Evolutionary conservation across 148 eudicot genomes (phyloP).

Genomic region (Polygonum maritimum): DNA sequence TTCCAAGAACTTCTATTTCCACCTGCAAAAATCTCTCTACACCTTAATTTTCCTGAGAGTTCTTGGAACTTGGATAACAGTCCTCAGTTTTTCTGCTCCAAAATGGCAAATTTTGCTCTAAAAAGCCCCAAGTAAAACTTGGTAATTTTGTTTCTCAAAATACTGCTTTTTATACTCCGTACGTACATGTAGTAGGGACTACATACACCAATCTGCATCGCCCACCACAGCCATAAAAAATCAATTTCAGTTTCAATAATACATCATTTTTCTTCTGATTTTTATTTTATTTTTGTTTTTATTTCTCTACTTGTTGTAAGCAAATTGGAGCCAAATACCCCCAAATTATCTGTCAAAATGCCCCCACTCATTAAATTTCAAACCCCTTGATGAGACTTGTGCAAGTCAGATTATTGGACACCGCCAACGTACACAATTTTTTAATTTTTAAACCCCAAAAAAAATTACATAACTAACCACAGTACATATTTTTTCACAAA

Average conservation of each 20-base stretch:
- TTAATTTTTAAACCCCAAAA: background rate
- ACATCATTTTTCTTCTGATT: background rate
- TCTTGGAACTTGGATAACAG: background rate
- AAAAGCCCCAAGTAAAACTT: background rate
- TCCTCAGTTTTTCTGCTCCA: background rate
- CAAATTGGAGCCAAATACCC: background rate
- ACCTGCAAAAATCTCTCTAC: background rate
- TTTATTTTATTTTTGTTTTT: background rate
- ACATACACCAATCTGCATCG: background rate
- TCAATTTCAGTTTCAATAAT: background rate
- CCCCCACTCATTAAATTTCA: conserved; percentile 3
- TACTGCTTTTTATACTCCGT: background rate
- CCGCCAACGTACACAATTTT: background rate
- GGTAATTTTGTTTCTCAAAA: background rate
- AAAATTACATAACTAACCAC: too few species aligned
- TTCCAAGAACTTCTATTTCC: background rate
- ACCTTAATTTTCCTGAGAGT: background rate
- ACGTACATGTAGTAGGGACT: background rate
- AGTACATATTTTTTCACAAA: background rate
- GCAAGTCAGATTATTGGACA: conserved; percentile 7
- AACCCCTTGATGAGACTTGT: conserved; percentile 5
- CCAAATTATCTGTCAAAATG: conserved; percentile 5
- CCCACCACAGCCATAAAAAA: background rate
- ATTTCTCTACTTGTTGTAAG: background rate
- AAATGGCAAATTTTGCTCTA: conserved; percentile 1